phyloP scores from a whole-genome alignment of 345 rosid genomes.

The Eucalyptus microcorys region DNA sequence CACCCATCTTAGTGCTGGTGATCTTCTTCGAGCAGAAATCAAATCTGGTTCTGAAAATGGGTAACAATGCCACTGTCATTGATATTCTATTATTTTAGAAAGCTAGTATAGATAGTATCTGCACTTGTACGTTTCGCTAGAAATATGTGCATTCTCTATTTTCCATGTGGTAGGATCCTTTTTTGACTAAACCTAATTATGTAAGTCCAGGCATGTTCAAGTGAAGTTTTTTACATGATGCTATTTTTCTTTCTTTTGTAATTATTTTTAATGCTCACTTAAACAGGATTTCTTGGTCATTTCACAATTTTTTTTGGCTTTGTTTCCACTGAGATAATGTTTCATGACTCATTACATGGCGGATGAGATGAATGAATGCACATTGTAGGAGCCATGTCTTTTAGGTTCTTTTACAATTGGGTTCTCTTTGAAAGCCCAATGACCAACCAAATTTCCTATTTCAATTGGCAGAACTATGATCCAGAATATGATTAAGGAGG shows the following conservation, averaged over 20 bases:
- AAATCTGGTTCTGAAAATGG: constrained; percentile 73
- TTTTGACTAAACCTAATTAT: not conserved
- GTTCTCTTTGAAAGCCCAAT: not conserved
- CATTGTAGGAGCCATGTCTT: not conserved
- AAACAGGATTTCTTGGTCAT: not conserved
- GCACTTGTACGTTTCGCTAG: not conserved
- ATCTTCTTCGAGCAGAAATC: constrained; percentile 66
- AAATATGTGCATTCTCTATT: not conserved
- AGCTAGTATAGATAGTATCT: not conserved
- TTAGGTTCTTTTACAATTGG: not conserved
- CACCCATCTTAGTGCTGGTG: constrained; percentile 83
- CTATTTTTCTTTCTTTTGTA: not conserved
- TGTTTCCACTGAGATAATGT: not conserved
- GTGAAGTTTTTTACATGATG: not conserved
- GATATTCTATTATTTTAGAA: not conserved
- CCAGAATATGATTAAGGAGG: constrained; percentile 50
- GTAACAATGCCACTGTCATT: constrained; percentile 11
- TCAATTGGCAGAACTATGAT: constrained; percentile 42
- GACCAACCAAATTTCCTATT: not conserved
- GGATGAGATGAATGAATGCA: not conserved
- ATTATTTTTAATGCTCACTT: not conserved
- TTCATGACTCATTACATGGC: not conserved
- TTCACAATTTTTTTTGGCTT: not conserved
- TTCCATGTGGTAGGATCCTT: not conserved
- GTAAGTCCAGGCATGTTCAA: not conserved